Percentiles rank a stretch among this genome's conserved stretches.
phyloP scores from a whole-genome alignment of 2,329 filamentous ascomycete species.

The Coniochaeta sp. region DNA sequence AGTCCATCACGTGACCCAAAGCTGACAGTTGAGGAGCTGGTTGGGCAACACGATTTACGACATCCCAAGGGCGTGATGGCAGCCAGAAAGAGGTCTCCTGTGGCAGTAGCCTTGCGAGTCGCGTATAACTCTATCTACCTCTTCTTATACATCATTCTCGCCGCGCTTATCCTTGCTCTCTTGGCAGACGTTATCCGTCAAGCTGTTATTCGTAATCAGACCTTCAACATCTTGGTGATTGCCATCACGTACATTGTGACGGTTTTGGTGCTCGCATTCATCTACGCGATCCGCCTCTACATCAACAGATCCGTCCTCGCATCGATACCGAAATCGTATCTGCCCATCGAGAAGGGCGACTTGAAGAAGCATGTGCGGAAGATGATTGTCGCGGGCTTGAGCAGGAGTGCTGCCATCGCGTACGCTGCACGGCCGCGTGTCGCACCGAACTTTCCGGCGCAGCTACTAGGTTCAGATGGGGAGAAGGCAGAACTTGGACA shows the following conservation, averaged over 20 bases:
- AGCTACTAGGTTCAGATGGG: slow-evolving; percentile 1
- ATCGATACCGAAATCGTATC: slow-evolving; percentile 78
- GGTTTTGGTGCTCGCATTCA: slow-evolving; percentile 59
- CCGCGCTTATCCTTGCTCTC: slow-evolving; percentile 68
- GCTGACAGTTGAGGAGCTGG: background rate
- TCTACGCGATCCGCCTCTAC: slow-evolving; percentile 81
- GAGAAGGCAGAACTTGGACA: background rate
- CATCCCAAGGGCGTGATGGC: background rate
- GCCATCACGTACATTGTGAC: slow-evolving; percentile 69
- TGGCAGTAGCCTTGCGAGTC: slow-evolving; percentile 61
- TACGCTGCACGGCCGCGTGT: slow-evolving; percentile 69
- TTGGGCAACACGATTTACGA: background rate
- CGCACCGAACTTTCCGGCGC: slow-evolving; percentile 14
- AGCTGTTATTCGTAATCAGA: slow-evolving; percentile 56
- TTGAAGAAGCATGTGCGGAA: slow-evolving; percentile 66
- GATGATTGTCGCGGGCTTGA: slow-evolving; percentile 66
- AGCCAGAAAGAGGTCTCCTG: slow-evolving; percentile 28
- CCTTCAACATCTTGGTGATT: slow-evolving; percentile 79
- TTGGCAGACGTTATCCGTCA: slow-evolving; percentile 77
- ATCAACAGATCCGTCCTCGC: slow-evolving; percentile 73
- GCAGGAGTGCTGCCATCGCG: slow-evolving; percentile 71
- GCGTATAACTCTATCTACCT: slow-evolving; percentile 76
- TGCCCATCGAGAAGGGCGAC: slow-evolving; percentile 81
- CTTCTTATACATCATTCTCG: slow-evolving; percentile 64
- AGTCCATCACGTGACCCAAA: background rate